Base-by-base conservation (phyloP, 2,329 filamentous ascomycete species). In the Taxawa tesnikishii region DNA sequence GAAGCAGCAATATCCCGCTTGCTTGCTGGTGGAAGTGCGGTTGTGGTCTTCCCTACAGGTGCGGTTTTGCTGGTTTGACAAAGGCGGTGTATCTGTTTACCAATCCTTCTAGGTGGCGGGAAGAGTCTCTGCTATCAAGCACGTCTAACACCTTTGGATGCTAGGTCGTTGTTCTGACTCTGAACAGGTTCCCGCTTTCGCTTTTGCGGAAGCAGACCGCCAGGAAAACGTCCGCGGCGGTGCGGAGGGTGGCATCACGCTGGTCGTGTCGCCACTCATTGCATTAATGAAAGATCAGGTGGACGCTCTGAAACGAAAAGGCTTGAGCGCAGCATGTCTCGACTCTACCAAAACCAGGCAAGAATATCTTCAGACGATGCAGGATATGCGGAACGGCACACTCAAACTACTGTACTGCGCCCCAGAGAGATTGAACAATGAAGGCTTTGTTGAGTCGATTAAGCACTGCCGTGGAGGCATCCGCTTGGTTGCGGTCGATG, bases 211-310 rank as follows among this genome's bases (percentile, higher is more conserved):
- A 23, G 49, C 60, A 30, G 60, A 65, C 34, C 43, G 46, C 26
- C 49, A 59, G 28, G 59, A 63, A 31, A 42, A 45, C 14, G 37
- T 44, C 10, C 31, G 43, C 33, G 43, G 42, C 0, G 31, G 45
- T 1, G 48, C 47, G 3, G 55, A 59, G 12, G 48, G 55, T 8
- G 72, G 68, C 5, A 62, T 73, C 38, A 73, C 67, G 1, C 58
- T 74, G 5, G 65, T 73, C 3, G 65, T 73, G 2, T 73, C 67
- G 0, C 68, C 68, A 0, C 49, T 73, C 3, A 68, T 73, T 31
- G 68, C 68, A 2, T 44, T 74, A 32, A 73, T 73, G 69, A 74
- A 74, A 43, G 70, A 75, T 38, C 71, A 75, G 40, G 68, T 72
- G 1, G 70, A 75, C 40, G 62, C 64, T 2, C 53, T 75, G 13